Conservation (phyloP, 2,329 filamentous ascomycete species). For the Penicillium olsonii region DNA sequence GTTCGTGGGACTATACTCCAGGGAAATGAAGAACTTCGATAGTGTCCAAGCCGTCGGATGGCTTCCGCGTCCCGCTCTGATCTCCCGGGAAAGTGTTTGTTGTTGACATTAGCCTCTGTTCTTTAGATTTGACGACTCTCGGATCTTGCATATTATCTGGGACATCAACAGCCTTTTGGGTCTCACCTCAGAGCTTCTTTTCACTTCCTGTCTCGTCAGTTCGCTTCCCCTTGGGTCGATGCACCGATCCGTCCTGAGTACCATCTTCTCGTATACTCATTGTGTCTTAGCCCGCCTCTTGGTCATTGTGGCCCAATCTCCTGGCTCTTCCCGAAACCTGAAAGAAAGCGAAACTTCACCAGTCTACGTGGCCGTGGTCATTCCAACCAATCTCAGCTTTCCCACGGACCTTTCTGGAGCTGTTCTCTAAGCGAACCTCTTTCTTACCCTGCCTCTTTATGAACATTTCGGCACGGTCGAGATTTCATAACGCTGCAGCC, state of each 20-base stretch:
- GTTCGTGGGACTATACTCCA: slow-evolving; percentile 24
- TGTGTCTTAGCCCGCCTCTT: slow-evolving; percentile 38
- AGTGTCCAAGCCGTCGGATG: slow-evolving; percentile 26
- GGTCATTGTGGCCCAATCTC: slow-evolving; percentile 31
- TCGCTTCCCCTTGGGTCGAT: slow-evolving; percentile 25
- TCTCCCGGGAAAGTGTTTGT: slow-evolving; percentile 30
- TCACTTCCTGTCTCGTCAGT: slow-evolving; percentile 23
- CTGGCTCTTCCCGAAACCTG: slow-evolving; percentile 31
- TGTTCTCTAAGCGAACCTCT: slow-evolving; percentile 16
- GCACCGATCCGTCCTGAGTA: slow-evolving; percentile 31
- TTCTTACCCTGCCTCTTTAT: slow-evolving; percentile 15
- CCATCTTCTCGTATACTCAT: slow-evolving; percentile 38
- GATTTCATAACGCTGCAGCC: slow-evolving; percentile 32
- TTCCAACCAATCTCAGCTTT: slow-evolving; percentile 12
- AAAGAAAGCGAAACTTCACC: slow-evolving; percentile 29
- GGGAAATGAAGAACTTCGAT: slow-evolving; percentile 32
- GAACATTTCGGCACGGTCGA: slow-evolving; percentile 26
- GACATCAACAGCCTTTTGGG: slow-evolving; percentile 23
- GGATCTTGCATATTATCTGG: slow-evolving; percentile 34
- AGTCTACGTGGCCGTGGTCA: slow-evolving; percentile 19
- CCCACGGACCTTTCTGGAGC: slow-evolving; percentile 5
- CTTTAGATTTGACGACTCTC: slow-evolving; percentile 21
- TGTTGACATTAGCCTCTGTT: slow-evolving; percentile 34
- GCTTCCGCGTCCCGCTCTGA: slow-evolving; percentile 25
- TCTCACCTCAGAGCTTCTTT: slow-evolving; percentile 15